Conservation (phyloP, 768 basidiomycete genomes). For the Termitomyces sp. region DNA sequence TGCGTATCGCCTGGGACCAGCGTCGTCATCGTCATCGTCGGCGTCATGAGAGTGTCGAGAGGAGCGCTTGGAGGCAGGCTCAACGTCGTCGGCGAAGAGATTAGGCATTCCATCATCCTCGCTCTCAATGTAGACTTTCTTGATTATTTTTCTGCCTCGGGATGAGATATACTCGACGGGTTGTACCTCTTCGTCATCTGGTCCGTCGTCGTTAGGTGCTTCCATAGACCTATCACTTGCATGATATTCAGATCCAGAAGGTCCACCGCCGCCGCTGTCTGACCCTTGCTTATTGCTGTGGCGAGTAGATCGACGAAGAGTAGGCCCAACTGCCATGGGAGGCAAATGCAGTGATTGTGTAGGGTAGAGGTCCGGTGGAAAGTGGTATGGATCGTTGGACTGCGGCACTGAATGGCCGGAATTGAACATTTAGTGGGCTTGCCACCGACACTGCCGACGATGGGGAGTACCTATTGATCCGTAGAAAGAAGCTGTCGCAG, state of each 20-base stretch:
- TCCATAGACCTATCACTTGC: slow-evolving; percentile 40
- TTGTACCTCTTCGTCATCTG: slow-evolving; percentile 23
- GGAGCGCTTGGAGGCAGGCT: slow-evolving; percentile 6
- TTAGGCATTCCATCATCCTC: slow-evolving; percentile 31
- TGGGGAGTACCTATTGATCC: slow-evolving; percentile 2
- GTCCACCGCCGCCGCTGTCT: slow-evolving; percentile 20
- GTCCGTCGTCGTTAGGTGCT: slow-evolving; percentile 18
- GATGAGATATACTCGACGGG: slow-evolving; percentile 21
- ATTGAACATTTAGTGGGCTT: slow-evolving; percentile 5
- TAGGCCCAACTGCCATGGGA: slow-evolving; percentile 10
- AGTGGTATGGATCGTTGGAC: background rate
- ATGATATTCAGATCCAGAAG: slow-evolving; percentile 46
- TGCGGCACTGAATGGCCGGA: background rate
- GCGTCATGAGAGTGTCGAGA: slow-evolving; percentile 16
- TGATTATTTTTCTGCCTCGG: slow-evolving; percentile 36
- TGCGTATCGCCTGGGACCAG: slow-evolving; percentile 21
- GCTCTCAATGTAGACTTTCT: slow-evolving; percentile 38
- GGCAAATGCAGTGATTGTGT: slow-evolving; percentile 21
- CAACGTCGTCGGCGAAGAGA: slow-evolving; percentile 25
- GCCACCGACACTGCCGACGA: slow-evolving; percentile 8
- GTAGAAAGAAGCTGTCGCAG: background rate
- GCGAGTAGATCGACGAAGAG: slow-evolving; percentile 29
- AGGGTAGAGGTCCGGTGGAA: slow-evolving; percentile 4
- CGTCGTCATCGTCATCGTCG: slow-evolving; percentile 16
- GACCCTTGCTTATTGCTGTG: slow-evolving; percentile 21